Percentiles rank a stretch among this genome's conserved stretches.
These are phyloP conservation scores for Chrysochromulina tobinii DNA, from an alignment of 78 protist species.

Conservation along the genomic window DNA sequence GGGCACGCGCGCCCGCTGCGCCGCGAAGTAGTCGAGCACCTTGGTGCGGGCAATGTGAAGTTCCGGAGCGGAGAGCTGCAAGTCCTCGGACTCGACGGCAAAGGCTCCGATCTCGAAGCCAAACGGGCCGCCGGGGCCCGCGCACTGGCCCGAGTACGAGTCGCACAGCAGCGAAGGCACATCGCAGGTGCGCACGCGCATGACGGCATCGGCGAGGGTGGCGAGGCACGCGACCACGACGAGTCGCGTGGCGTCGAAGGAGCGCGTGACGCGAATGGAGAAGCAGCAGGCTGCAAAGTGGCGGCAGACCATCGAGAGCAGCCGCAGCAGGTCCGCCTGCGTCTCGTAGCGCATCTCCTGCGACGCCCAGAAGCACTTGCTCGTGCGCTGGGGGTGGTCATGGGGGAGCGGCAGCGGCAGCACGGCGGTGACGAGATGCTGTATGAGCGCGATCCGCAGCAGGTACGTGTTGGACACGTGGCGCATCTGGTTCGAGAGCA, in stretches of 20 bases:
- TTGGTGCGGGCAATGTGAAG: background rate
- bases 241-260: conserved; percentile 7
- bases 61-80: background rate
- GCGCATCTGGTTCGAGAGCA: background rate
- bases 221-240: background rate
- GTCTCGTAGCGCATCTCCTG: background rate
- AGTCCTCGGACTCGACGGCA: conserved; percentile 2
- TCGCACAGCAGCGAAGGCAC: background rate
- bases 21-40: conserved; percentile 24
- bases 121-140: background rate
- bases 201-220: background rate
- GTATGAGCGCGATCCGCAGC: background rate
- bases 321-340: conserved; percentile 10
- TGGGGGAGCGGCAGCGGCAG: background rate
- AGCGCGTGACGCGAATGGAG: background rate
- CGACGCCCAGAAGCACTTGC: background rate
- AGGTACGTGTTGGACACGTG: too few relatives aligned
- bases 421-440: background rate
- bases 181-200: background rate
- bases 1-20: background rate
- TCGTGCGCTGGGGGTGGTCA: background rate
- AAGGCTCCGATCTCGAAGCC: background rate
- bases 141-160: background rate
- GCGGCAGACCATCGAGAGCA: background rate
- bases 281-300: background rate